Conservation (phyloP, 257 asterid species). For the Lycium ferocissimum region DNA sequence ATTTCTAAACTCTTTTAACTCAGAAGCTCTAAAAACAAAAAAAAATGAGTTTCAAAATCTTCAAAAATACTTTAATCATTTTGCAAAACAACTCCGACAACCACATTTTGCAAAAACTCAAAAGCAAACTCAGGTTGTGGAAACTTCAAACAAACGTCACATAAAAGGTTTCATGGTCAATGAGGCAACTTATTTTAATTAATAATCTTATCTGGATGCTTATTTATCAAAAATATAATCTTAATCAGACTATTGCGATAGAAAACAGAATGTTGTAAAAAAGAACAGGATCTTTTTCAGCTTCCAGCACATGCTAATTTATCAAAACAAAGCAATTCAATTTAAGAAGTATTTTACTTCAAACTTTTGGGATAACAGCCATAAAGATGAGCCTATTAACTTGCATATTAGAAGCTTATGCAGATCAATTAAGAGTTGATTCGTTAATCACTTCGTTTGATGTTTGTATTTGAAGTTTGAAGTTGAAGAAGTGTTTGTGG, state of each 20-base stretch:
- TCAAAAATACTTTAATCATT: neutral
- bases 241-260: neutral
- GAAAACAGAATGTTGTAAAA: neutral
- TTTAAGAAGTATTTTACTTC: constrained; percentile 19
- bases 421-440: constrained; percentile 14
- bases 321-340: neutral
- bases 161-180: constrained; percentile 18
- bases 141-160: neutral
- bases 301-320: neutral
- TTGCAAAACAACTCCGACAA: neutral
- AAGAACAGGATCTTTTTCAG: neutral
- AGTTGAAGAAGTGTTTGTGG: neutral
- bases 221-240: constrained; percentile 19
- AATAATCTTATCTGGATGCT: constrained; percentile 15
- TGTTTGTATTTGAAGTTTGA: neutral
- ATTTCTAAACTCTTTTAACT: constrained; percentile 1
- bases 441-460: neutral
- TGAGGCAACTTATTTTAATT: neutral
- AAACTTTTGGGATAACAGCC: constrained; percentile 13
- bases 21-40: neutral
- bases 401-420: constrained; percentile 15
- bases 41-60: neutral
- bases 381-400: neutral
- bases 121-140: constrained; percentile 8
- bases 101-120: neutral